Evolutionary conservation across 495 filamentous ascomycete genomes (phyloP).

Genomic region (Aspergillus taichungensis): DNA sequence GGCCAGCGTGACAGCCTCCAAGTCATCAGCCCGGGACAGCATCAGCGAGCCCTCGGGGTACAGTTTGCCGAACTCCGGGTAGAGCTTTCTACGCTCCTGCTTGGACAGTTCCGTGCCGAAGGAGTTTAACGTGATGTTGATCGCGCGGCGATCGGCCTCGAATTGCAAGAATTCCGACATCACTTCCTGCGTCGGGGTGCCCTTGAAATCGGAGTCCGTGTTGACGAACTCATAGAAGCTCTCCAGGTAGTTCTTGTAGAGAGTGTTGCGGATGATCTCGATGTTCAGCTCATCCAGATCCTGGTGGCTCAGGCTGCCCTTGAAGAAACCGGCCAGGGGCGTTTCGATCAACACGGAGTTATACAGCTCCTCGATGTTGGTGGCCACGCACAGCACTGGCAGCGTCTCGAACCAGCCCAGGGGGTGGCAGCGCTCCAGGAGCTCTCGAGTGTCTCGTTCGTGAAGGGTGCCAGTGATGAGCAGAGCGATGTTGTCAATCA

Average conservation of each 20-base stretch:
- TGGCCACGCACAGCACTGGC: constrained; percentile 94
- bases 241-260: constrained; percentile 99
- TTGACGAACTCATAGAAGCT: constrained; percentile 93
- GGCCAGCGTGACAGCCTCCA: constrained; percentile 85
- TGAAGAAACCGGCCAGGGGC: constrained; percentile 93
- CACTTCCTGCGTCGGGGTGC: constrained; percentile 83
- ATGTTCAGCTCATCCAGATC: constrained; percentile 99
- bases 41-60: constrained; percentile 93
- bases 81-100: constrained; percentile 88
- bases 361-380: constrained; percentile 97
- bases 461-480: constrained; percentile 97
- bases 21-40: constrained; percentile 90
- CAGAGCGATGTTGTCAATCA: constrained; percentile 99
- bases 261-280: constrained; percentile 95
- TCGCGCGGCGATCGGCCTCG: constrained; percentile 90
- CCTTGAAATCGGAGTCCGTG: constrained; percentile 70
- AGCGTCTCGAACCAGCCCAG: constrained; percentile 98
- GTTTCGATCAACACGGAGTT: constrained; percentile 97
- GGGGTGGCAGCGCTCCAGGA: constrained; percentile 92
- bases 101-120: constrained; percentile 97
- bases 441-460: constrained; percentile 92
- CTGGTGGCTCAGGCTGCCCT: constrained; percentile 84
- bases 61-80: constrained; percentile 80
- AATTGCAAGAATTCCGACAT: constrained; percentile 95
- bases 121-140: constrained; percentile 99